Evolutionary conservation across 2,329 filamentous ascomycete species (phyloP).

Genomic region (Claviceps monticola): DNA sequence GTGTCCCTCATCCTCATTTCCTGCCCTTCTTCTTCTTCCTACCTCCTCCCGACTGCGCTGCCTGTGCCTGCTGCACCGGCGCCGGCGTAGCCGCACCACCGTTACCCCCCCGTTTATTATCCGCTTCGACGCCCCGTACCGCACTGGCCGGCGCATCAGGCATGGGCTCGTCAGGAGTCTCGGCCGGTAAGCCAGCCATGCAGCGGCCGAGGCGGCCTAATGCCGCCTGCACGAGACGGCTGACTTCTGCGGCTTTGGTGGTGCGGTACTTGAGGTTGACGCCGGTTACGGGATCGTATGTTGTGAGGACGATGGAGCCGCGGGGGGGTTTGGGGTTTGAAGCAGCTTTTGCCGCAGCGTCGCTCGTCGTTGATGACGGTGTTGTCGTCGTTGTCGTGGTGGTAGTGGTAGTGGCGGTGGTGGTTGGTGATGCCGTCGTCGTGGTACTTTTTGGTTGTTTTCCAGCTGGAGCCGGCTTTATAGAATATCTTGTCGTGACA

Average conservation of each 20-base stretch:
- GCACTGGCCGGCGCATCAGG: constrained; percentile 20
- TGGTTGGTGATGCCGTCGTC: not conserved
- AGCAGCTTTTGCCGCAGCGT: constrained; percentile 13
- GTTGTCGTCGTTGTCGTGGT: not conserved
- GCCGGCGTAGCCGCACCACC: constrained; percentile 14
- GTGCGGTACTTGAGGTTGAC: constrained; percentile 83
- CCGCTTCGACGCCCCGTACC: constrained; percentile 5
- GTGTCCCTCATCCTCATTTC: constrained; percentile 28
- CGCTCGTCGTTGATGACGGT: constrained; percentile 9
- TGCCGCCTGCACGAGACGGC: constrained; percentile 56
- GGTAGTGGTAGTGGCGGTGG: too few relatives aligned
- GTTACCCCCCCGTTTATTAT: constrained; percentile 17
- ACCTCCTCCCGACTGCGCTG: constrained; percentile 21
- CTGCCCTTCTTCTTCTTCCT: constrained; percentile 64
- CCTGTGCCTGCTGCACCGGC: constrained; percentile 12
- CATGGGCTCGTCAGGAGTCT: constrained; percentile 28
- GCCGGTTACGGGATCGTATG: constrained; percentile 72
- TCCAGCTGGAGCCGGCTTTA: constrained; percentile 32
- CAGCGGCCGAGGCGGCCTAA: constrained; percentile 62
- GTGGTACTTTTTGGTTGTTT: constrained; percentile 14
- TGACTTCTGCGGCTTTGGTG: constrained; percentile 80
- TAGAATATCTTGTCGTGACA: constrained; percentile 86
- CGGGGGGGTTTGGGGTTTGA: constrained; percentile 32
- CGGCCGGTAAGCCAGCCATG: constrained; percentile 42
- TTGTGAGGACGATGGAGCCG: constrained; percentile 71